Conservation (phyloP, 768 basidiomycete species). For the Psilocybe sp. region DNA sequence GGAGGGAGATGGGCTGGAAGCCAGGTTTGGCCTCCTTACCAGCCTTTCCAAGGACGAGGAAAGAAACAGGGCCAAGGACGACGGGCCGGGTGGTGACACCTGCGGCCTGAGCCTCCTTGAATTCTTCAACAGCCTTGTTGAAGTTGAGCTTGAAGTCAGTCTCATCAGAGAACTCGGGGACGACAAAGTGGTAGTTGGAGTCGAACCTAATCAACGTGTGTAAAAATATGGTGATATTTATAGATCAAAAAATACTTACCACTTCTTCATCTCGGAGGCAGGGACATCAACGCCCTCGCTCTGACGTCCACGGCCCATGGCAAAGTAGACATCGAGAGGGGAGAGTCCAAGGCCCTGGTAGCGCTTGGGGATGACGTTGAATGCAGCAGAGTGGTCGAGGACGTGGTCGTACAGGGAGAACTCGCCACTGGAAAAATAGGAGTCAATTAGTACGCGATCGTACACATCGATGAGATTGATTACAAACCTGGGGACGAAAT, state of each 20-base stretch:
- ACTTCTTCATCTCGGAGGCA: slow-evolving; percentile 99
- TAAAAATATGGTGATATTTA: slow-evolving; percentile 4
- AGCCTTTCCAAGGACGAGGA: slow-evolving; percentile 90
- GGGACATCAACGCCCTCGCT: slow-evolving; percentile 92
- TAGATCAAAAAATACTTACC: slow-evolving; percentile 49
- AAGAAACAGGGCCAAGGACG: slow-evolving; percentile 92
- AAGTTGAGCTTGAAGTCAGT: slow-evolving; percentile 93
- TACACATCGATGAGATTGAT: slow-evolving; percentile 12
- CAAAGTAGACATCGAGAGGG: slow-evolving; percentile 93
- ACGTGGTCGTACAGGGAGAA: slow-evolving; percentile 99
- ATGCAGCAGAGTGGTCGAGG: slow-evolving; percentile 92
- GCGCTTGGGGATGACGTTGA: slow-evolving; percentile 96
- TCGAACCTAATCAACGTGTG: slow-evolving; percentile 68
- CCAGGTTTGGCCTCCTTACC: slow-evolving; percentile 76
- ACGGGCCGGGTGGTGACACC: slow-evolving; percentile 94
- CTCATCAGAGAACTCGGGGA: slow-evolving; percentile 89
- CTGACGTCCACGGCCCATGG: slow-evolving; percentile 99
- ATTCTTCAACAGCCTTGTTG: slow-evolving; percentile 95
- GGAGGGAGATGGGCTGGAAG: slow-evolving; percentile 90
- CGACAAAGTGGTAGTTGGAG: slow-evolving; percentile 98
- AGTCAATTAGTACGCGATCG: slow-evolving; percentile 8
- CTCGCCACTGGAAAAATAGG: slow-evolving; percentile 68
- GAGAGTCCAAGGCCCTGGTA: slow-evolving; percentile 86
- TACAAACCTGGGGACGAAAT: slow-evolving; percentile 85
- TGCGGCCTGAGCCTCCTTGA: slow-evolving; percentile 87